Conservation (phyloP, 1,284 basidiomycete genomes). For the Schizophyllum commune region DNA sequence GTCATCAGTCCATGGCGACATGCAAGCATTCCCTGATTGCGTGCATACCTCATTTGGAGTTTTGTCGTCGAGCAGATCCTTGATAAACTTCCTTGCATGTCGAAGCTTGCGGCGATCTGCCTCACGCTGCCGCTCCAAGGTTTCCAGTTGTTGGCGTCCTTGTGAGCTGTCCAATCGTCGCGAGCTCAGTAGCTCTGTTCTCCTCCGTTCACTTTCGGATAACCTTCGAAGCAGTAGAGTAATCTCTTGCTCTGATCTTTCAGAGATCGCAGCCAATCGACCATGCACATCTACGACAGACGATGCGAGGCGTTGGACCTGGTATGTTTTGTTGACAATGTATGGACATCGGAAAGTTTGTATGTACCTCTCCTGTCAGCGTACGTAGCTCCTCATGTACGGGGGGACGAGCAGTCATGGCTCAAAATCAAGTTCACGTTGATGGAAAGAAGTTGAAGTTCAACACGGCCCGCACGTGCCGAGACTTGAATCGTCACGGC, state of each 20-base stretch:
- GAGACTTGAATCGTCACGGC: too few species aligned
- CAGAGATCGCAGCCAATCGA: not conserved
- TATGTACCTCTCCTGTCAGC: not conserved
- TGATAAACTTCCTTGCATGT: not conserved
- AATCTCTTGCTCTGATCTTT: not conserved
- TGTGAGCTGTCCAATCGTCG: too few species aligned
- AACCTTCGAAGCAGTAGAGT: not conserved
- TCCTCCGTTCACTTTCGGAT: not conserved
- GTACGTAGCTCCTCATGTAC: not conserved
- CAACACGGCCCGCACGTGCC: not conserved
- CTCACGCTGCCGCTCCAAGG: not conserved
- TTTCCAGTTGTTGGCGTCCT: not conserved
- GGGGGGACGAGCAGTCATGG: too few species aligned
- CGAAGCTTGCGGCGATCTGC: not conserved
- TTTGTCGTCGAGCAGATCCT: not conserved
- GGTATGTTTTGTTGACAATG: not conserved
- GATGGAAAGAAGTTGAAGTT: not conserved
- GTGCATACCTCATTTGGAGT: not conserved
- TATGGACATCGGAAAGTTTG: too few species aligned
- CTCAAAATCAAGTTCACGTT: too few species aligned
- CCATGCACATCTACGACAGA: not conserved
- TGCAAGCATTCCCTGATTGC: too few species aligned
- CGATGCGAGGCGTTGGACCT: not conserved
- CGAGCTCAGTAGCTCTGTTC: not conserved
- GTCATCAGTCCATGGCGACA: too few species aligned